Evolutionary conservation across 345 rosid genomes (phyloP).

Genomic region (Eucalyptus sp.): DNA sequence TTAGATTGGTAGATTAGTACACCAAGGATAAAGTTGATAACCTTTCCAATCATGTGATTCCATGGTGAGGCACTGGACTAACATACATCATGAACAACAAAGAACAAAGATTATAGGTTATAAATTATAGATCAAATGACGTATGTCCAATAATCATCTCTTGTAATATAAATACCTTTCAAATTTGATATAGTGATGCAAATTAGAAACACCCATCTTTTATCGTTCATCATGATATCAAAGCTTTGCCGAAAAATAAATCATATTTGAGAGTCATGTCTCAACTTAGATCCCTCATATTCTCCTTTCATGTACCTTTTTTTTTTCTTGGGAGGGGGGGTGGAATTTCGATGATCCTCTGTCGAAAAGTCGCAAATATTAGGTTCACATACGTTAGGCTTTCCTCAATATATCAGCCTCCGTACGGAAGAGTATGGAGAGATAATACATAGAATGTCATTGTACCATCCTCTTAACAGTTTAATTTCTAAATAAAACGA

Average conservation of each 20-base stretch:
- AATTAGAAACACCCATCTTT: background rate
- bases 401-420: background rate
- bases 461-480: background rate
- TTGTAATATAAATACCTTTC: background rate
- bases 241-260: background rate
- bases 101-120: background rate
- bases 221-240: background rate
- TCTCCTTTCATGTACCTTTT: background rate
- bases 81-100: background rate
- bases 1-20: background rate
- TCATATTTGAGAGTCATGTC: background rate
- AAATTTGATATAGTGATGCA: background rate
- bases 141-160: background rate
- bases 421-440: background rate
- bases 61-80: background rate
- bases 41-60: background rate
- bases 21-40: background rate
- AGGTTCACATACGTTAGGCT: background rate
- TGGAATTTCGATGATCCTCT: background rate
- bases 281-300: background rate
- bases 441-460: too few species aligned
- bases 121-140: background rate
- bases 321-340: background rate
- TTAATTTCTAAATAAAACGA: background rate
- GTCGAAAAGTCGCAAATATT: background rate